These are phyloP conservation scores for Apophysomyces trapeziformis DNA, from an alignment of 371 early-diverging fungal species.

Conservation along the genomic window DNA sequence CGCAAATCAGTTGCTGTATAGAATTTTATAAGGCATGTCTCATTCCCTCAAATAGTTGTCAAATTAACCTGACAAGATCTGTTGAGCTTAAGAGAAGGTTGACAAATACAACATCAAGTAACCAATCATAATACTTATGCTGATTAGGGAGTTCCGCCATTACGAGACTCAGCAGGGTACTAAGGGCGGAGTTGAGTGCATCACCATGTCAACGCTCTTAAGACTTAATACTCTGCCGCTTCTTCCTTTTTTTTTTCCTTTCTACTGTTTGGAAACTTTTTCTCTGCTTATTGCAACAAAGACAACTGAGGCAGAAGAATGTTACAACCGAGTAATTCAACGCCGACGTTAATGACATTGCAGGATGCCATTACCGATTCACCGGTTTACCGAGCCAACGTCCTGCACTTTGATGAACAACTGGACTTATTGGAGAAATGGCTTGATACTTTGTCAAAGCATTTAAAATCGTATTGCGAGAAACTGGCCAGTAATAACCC, in stretches of 20 bases:
- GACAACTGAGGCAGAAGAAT: conserved; percentile 3
- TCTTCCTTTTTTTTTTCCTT: neutral
- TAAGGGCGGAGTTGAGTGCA: conserved; percentile 7
- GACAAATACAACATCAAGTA: neutral
- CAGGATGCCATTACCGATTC: conserved; percentile 66
- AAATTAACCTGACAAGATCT: neutral
- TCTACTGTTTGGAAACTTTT: neutral
- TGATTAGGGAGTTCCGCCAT: neutral
- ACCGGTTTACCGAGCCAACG: conserved; percentile 66
- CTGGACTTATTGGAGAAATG: conserved; percentile 65
- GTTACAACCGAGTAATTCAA: conserved; percentile 6
- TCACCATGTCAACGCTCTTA: conserved; percentile 3
- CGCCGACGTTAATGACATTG: conserved; percentile 30
- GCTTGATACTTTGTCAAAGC: conserved; percentile 54
- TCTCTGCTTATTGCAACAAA: neutral
- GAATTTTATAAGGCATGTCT: too few relatives aligned
- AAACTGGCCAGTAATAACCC: conserved; percentile 48
- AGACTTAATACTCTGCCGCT: neutral
- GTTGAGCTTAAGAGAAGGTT: neutral
- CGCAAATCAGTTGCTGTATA: too few relatives aligned
- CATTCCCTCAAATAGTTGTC: neutral
- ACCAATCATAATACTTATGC: neutral
- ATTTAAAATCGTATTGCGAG: conserved; percentile 44
- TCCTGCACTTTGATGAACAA: conserved; percentile 68
- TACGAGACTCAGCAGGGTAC: neutral